Base-by-base conservation (phyloP, 225 moss, liverwort and hornwort species). In the Pleurozium schreberi region DNA sequence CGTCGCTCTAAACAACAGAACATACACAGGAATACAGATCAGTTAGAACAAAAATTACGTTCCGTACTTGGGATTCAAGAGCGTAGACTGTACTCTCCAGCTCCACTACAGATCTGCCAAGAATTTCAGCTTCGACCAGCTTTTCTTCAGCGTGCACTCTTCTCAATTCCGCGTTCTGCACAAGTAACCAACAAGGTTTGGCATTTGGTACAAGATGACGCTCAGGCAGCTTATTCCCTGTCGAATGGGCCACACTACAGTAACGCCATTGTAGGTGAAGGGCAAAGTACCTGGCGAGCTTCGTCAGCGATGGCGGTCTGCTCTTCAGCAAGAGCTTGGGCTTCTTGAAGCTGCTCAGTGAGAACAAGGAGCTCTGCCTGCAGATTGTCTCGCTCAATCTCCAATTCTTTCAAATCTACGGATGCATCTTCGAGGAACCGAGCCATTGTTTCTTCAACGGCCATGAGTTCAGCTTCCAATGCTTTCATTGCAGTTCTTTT, bases 11-110 rank as follows among this genome's bases (percentile, higher is more conserved):
- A 82, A 63, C 75, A 42, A 47, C 20, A 68, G 45, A 70, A 26
- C 9, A 61, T 40, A 67, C 38, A 42, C 20, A 81, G 27, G 14
- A 81, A 60, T 57, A 84, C 42, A 81, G 69, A 66, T 60, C 69
- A 81, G 42, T 69, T 33, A 10, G 69, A 89, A 58, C 55, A 15
- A 84, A 59, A 75, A 47, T 28, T 42, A 61, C 16, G 53, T 23
- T 26, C 91, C 90, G 50, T 93, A 98, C 98, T 89, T 98, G 97
- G 61, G 92, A 95, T 92, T 98, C 98, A 65, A 98, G 96, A 55
- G 97, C 98, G 92, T 94, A 97, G 74, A 98, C 95, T 82, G 97
- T 97, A 77, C 95, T 97, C 92, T 98, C 98, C 84, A 98, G 91
- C 88, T 98, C 98, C 84, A 92, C 91, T 43, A 98, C 96, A 71